phyloP scores from a whole-genome alignment of 768 basidiomycete species.

The Termitomyces sp. region DNA sequence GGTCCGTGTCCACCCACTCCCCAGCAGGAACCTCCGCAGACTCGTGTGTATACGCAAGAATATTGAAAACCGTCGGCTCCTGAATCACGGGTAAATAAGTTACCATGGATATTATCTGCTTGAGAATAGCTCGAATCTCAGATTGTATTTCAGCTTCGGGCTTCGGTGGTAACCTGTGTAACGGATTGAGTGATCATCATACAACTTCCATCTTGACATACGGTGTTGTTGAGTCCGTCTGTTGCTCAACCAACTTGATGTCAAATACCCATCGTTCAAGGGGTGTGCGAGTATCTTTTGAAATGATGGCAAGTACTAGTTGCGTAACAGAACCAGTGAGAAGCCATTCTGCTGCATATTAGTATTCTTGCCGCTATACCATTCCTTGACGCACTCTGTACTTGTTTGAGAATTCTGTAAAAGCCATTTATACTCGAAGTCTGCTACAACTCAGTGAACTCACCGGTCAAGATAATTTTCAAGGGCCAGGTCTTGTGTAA shows the following conservation, averaged over 20 bases:
- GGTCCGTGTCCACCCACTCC: slow-evolving; percentile 96
- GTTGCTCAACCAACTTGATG: slow-evolving; percentile 73
- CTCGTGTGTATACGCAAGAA: slow-evolving; percentile 90
- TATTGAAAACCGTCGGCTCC: slow-evolving; percentile 95
- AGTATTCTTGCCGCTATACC: neutral
- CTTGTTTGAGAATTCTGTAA: slow-evolving; percentile 79
- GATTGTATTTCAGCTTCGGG: slow-evolving; percentile 90
- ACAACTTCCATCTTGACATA: slow-evolving; percentile 26
- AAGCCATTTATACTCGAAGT: neutral
- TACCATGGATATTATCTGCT: slow-evolving; percentile 96
- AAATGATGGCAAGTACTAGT: slow-evolving; percentile 92
- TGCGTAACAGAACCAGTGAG: slow-evolving; percentile 89
- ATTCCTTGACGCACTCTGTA: slow-evolving; percentile 63
- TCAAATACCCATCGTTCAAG: slow-evolving; percentile 99
- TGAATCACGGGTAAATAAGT: slow-evolving; percentile 95
- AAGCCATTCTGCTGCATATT: slow-evolving; percentile 72
- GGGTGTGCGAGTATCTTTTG: slow-evolving; percentile 86
- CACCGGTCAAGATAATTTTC: slow-evolving; percentile 91
- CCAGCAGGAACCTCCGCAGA: slow-evolving; percentile 88
- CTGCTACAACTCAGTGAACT: slow-evolving; percentile 2
- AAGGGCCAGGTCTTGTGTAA: slow-evolving; percentile 88
- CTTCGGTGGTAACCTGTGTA: slow-evolving; percentile 47
- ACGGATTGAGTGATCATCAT: slow-evolving; percentile 1
- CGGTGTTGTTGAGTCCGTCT: slow-evolving; percentile 43
- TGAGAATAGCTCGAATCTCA: slow-evolving; percentile 95